Conservation (phyloP, 2,329 filamentous ascomycete genomes). For the Parasarocladium wereldwijsianum region DNA sequence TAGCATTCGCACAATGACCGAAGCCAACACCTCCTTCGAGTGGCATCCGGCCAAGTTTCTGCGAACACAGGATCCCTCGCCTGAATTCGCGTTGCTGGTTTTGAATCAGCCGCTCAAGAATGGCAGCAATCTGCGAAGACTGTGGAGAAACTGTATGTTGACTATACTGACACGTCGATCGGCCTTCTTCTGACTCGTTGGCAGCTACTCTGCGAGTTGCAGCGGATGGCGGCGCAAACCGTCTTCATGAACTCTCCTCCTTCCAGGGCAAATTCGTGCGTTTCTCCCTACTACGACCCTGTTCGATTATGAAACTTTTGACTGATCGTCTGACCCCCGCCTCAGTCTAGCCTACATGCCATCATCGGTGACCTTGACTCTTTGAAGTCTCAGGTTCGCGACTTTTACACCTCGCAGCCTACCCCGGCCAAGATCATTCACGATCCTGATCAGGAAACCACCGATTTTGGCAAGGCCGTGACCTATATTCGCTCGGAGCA, state of each 20-base stretch:
- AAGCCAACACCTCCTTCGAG: no score
- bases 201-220: conserved; percentile 56
- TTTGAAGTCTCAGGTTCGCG: conserved; percentile 42
- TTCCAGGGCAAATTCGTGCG: conserved; percentile 28
- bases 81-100: conserved; percentile 29
- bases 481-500: conserved; percentile 34
- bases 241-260: conserved; percentile 37
- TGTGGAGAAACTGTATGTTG: conserved; percentile 33
- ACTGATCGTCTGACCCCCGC: background rate
- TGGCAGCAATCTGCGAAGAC: conserved; percentile 28
- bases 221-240: conserved; percentile 84
- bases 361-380: conserved; percentile 93
- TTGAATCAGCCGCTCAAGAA: conserved; percentile 36
- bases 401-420: conserved; percentile 48
- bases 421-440: conserved; percentile 44
- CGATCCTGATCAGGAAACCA: conserved; percentile 71
- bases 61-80: conserved; percentile 16
- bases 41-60: conserved; percentile 25
- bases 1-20: no score
- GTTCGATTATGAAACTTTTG: background rate
- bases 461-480: conserved; percentile 80
- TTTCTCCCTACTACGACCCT: conserved; percentile 4
- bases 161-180: background rate
- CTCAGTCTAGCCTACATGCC: conserved; percentile 44
- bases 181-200: background rate